Percentiles rank a stretch among this genome's conserved stretches.
These are phyloP conservation scores for Casaregolazyma suthepensis DNA, from an alignment of 1,139 yeast species.

Conservation along the genomic window DNA sequence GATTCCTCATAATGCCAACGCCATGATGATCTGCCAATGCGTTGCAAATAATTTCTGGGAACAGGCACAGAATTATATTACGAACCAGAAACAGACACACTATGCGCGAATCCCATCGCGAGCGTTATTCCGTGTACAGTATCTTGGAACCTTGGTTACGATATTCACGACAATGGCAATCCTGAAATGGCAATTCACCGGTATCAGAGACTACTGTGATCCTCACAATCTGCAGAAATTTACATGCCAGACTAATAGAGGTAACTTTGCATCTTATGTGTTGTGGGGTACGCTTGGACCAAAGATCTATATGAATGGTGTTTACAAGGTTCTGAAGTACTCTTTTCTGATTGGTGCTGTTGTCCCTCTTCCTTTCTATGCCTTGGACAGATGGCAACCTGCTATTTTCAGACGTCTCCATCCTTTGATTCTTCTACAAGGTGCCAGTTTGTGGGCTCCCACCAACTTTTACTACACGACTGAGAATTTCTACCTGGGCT, in stretches of 20 bases:
- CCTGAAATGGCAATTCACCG: conserved; percentile 45
- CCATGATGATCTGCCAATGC: conserved; percentile 51
- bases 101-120: conserved; percentile 54
- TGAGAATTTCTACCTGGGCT: conserved; percentile 47
- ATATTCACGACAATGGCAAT: conserved; percentile 46
- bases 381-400: conserved; percentile 32
- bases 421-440: conserved; percentile 47
- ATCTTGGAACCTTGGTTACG: conserved; percentile 37
- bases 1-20: conserved; percentile 56
- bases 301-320: conserved; percentile 43
- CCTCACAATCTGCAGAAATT: conserved; percentile 33
- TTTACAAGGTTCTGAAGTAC: conserved; percentile 42
- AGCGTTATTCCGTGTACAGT: conserved; percentile 53
- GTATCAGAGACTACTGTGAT: conserved; percentile 42
- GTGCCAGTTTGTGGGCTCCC: conserved; percentile 45
- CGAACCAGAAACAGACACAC: conserved; percentile 56
- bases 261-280: conserved; percentile 37
- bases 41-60: conserved; percentile 56
- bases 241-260: conserved; percentile 35
- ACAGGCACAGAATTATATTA: conserved; percentile 44
- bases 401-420: conserved; percentile 35
- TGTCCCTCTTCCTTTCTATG: conserved; percentile 40
- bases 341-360: conserved; percentile 51
- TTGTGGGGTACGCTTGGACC: conserved; percentile 63
- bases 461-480: conserved; percentile 43